Evolutionary conservation across 495 filamentous ascomycete species (phyloP).

Genomic region (Monascus purpureus): DNA sequence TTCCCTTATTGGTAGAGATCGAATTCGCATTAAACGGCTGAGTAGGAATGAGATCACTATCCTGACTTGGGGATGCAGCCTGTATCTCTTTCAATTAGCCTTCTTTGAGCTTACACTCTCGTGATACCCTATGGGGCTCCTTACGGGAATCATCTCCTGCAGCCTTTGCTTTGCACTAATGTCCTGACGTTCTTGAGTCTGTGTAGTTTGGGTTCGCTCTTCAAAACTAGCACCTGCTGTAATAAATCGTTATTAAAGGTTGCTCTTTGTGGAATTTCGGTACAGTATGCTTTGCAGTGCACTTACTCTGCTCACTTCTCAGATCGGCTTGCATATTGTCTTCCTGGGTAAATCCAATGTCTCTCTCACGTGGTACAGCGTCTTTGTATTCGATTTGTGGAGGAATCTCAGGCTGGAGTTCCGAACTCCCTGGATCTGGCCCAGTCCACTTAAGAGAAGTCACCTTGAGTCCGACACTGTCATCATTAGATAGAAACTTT

Average conservation of each 20-base stretch:
- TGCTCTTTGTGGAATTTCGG: not conserved
- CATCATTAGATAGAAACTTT: conserved; percentile 2
- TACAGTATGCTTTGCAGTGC: not conserved
- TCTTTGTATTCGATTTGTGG: conserved; percentile 14
- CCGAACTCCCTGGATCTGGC: conserved; percentile 9
- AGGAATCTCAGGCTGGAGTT: conserved; percentile 13
- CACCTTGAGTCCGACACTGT: conserved; percentile 20
- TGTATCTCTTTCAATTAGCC: conserved; percentile 8
- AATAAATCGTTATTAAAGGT: not conserved
- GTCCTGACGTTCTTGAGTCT: conserved; percentile 10
- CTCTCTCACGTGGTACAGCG: conserved; percentile 5
- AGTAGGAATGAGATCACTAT: conserved; percentile 11
- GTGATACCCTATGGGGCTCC: not conserved
- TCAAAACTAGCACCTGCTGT: conserved; percentile 1
- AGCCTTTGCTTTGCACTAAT: conserved; percentile 9
- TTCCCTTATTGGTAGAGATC: not conserved
- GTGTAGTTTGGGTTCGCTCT: conserved; percentile 5
- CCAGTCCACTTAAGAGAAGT: conserved; percentile 18
- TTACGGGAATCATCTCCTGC: conserved; percentile 14
- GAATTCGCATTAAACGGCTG: conserved; percentile 9
- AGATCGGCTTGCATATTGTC: not conserved
- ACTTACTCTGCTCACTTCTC: conserved; percentile 1
- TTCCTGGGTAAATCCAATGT: conserved; percentile 12
- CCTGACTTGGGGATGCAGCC: conserved; percentile 2
- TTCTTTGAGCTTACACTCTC: no score